Conservation (phyloP, 768 basidiomycete genomes). For the Mycena belliarum region DNA sequence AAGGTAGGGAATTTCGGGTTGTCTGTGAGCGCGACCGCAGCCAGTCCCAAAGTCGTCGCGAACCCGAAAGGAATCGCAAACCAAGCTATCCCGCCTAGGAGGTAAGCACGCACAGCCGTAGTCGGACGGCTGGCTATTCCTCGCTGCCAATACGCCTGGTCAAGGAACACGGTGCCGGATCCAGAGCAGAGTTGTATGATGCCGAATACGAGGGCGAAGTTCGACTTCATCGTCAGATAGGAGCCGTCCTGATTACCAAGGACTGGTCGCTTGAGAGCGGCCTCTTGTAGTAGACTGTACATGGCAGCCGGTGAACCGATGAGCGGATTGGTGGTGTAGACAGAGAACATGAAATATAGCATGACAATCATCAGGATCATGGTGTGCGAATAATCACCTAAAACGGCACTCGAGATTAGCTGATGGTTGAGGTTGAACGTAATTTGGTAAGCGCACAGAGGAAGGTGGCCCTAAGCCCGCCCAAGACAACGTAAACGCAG, state of each 20-base stretch:
- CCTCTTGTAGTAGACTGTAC: conserved; percentile 49
- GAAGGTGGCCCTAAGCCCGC: conserved; percentile 46
- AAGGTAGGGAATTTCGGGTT: conserved; percentile 58
- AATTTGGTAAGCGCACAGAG: conserved; percentile 38
- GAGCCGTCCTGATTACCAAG: conserved; percentile 50
- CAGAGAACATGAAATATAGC: conserved; percentile 31
- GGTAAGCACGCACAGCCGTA: conserved; percentile 53
- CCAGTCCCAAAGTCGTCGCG: conserved; percentile 32
- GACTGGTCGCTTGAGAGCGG: conserved; percentile 47
- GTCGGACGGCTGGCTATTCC: conserved; percentile 53
- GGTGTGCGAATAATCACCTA: conserved; percentile 21
- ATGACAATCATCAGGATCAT: conserved; percentile 22
- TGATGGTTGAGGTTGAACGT: too few species aligned
- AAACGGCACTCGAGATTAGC: too few species aligned
- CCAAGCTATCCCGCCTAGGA: conserved; percentile 59
- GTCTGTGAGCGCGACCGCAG: background rate
- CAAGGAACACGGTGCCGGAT: conserved; percentile 24
- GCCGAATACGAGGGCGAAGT: conserved; percentile 45
- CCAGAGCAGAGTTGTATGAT: conserved; percentile 1
- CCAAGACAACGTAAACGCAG: conserved; percentile 43
- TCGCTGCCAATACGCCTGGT: conserved; percentile 52
- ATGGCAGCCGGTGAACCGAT: conserved; percentile 35
- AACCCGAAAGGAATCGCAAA: conserved; percentile 56
- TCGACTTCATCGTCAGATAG: conserved; percentile 59
- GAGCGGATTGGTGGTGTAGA: conserved; percentile 28